Evolutionary conservation across 2,329 filamentous ascomycete species (phyloP).

Genomic region (Ophiognomonia clavigignenti-juglandacearum): DNA sequence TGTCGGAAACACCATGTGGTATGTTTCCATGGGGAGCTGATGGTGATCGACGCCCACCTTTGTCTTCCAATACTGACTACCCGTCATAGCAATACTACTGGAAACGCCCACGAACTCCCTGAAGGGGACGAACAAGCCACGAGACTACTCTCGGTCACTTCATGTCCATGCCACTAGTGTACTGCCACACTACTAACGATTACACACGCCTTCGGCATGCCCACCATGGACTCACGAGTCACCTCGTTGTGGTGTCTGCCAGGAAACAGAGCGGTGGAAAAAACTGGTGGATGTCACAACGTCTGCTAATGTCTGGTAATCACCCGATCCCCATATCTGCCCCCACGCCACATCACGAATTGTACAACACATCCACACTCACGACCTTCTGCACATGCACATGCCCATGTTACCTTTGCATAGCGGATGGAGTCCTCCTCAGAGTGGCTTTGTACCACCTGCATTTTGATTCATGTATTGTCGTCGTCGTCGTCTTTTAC

Average conservation of each 20-base stretch:
- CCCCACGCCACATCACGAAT: background rate
- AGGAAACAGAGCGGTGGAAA: too few relatives aligned
- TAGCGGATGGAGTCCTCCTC: slow-evolving; percentile 11
- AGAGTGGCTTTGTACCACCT: background rate
- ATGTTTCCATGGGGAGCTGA: too few relatives aligned
- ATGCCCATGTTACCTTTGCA: slow-evolving; percentile 7
- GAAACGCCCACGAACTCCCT: slow-evolving; percentile 60
- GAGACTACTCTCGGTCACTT: background rate
- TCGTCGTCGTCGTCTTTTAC: background rate
- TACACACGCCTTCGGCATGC: too few relatives aligned
- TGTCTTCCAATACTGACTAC: slow-evolving; percentile 2
- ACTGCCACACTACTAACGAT: too few relatives aligned
- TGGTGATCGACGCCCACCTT: background rate
- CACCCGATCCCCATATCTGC: too few relatives aligned
- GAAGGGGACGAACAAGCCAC: background rate
- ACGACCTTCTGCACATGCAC: slow-evolving; percentile 6
- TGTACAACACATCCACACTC: slow-evolving; percentile 4
- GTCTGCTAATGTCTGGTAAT: too few relatives aligned
- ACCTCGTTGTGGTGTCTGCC: too few relatives aligned
- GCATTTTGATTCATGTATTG: background rate
- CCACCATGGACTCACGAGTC: too few relatives aligned
- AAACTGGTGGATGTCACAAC: too few relatives aligned
- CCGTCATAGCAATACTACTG: slow-evolving; percentile 61
- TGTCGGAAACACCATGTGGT: slow-evolving; percentile 98
- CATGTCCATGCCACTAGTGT: too few relatives aligned